A percentile compares a stretch with the other conserved stretches of the same genome.
phyloP scores from a whole-genome alignment of 2,329 filamentous ascomycete species.

The Aspergillus pseudonomiae region DNA sequence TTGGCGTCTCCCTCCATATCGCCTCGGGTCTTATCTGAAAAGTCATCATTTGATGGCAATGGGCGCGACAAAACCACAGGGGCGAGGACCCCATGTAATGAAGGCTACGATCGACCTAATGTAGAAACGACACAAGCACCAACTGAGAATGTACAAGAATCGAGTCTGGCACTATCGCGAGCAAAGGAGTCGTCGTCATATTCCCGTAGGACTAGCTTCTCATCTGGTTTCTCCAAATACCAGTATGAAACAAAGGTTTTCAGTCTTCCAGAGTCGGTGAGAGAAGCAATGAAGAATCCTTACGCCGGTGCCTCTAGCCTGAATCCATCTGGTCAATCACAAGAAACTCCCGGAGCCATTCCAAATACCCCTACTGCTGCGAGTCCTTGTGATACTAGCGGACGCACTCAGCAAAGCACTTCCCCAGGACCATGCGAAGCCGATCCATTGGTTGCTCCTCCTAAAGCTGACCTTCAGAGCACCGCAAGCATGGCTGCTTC shows the following conservation, averaged over 20 bases:
- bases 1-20: constrained; percentile 29
- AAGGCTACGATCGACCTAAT: constrained; percentile 2
- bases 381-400: neutral
- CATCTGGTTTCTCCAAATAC: constrained; percentile 13
- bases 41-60: constrained; percentile 27
- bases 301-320: neutral
- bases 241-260: constrained; percentile 7
- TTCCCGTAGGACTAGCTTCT: constrained; percentile 26
- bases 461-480: neutral
- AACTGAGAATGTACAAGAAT: constrained; percentile 7
- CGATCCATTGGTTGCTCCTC: constrained; percentile 13
- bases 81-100: constrained; percentile 12
- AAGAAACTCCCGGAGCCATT: neutral
- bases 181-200: constrained; percentile 28
- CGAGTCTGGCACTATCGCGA: neutral
- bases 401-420: constrained; percentile 25
- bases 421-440: constrained; percentile 38
- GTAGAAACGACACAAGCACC: constrained; percentile 1
- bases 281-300: neutral
- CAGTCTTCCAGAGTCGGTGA: constrained; percentile 2
- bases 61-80: constrained; percentile 18
- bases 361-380: constrained; percentile 2
- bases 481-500: constrained; percentile 6
- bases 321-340: neutral
- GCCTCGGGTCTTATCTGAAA: constrained; percentile 23